These are phyloP conservation scores for Rubia peregrina DNA, from an alignment of 305 asterid species.

Conservation along the genomic window DNA sequence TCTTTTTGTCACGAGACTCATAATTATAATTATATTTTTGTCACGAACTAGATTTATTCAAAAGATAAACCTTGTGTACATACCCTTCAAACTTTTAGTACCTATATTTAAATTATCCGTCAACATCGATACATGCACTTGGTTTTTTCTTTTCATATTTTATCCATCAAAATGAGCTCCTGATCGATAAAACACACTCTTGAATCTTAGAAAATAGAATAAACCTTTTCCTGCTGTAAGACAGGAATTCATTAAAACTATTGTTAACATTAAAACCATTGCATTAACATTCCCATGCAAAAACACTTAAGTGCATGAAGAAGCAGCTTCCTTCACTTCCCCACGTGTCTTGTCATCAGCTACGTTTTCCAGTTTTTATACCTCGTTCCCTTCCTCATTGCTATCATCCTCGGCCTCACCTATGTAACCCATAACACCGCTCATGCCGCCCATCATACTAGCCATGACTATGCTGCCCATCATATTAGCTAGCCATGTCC, in stretches of 20 bases:
- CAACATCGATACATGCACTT: background rate
- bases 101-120: too few species aligned
- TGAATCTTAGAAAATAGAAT: background rate
- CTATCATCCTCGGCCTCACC: conserved; percentile 47
- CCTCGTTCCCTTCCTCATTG: conserved; percentile 44
- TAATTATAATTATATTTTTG: too few species aligned
- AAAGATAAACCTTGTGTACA: too few species aligned
- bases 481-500: conserved; percentile 12
- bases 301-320: conserved; percentile 17
- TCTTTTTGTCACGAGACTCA: too few species aligned
- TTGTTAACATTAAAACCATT: background rate
- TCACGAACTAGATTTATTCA: too few species aligned
- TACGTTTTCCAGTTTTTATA: conserved; percentile 30
- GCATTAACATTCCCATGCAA: background rate
- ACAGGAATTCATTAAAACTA: background rate
- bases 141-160: background rate
- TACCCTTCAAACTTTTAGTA: too few species aligned
- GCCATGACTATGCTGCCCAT: too few species aligned
- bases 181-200: background rate
- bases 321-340: conserved; percentile 19
- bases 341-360: conserved; percentile 30
- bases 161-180: background rate
- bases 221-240: background rate
- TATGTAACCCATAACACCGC: conserved; percentile 26
- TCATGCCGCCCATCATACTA: background rate